phyloP scores from a whole-genome alignment of 1,284 basidiomycete species.

The Xanthoconium separans region DNA sequence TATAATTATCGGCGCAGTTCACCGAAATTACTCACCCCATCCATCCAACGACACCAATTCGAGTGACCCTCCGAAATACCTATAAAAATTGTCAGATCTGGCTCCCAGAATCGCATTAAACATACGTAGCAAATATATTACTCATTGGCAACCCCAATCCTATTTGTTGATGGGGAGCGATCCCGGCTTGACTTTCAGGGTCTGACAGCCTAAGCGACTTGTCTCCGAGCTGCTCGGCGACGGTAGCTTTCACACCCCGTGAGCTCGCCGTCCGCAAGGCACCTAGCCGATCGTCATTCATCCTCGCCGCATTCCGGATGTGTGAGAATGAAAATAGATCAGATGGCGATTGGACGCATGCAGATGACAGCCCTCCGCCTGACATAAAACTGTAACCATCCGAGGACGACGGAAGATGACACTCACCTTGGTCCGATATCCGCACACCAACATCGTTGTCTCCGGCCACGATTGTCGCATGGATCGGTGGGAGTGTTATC shows the following conservation, averaged over 20 bases:
- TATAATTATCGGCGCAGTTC: not conserved
- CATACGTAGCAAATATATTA: conserved; percentile 79
- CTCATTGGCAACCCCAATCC: conserved; percentile 85
- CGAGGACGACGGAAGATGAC: not conserved
- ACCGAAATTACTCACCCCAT: conserved; percentile 55
- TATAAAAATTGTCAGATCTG: conserved; percentile 27
- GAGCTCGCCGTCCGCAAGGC: conserved; percentile 65
- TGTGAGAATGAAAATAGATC: conserved; percentile 86
- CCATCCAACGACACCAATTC: conserved; percentile 82
- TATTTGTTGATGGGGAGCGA: conserved; percentile 59
- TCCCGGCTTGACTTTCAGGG: conserved; percentile 45
- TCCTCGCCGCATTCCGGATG: conserved; percentile 65
- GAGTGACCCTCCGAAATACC: conserved; percentile 80
- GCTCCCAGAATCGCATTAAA: conserved; percentile 6
- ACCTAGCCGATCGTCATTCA: conserved; percentile 68
- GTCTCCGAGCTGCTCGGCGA: conserved; percentile 65
- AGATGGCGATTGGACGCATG: conserved; percentile 56
- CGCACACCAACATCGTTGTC: conserved; percentile 73
- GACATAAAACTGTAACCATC: conserved; percentile 1
- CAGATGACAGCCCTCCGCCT: conserved; percentile 69
- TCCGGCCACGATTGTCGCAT: conserved; percentile 72
- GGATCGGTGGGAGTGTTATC: conserved; percentile 52
- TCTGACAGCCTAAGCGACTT: conserved; percentile 26
- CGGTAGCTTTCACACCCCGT: conserved; percentile 71
- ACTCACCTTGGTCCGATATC: conserved; percentile 80